These are phyloP conservation scores for Trifolium subterraneum DNA, from an alignment of 306 rosid genomes.

Conservation along the genomic window DNA sequence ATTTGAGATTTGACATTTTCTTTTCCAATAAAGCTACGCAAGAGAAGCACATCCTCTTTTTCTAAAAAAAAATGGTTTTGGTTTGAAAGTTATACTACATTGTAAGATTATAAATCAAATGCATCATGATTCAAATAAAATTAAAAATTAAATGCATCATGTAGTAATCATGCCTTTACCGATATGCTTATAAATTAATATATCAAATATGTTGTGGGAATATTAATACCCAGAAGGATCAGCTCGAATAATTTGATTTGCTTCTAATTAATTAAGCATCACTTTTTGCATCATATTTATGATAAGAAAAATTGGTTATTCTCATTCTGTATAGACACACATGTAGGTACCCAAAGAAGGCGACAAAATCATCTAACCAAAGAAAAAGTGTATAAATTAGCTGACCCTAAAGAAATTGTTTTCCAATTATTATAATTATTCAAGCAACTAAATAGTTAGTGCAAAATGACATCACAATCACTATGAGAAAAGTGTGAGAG, in stretches of 20 bases:
- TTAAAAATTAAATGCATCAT: slow-evolving; percentile 42
- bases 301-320: slow-evolving; percentile 43
- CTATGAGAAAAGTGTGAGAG: slow-evolving; percentile 28
- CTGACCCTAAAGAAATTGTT: slow-evolving; percentile 36
- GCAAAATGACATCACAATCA: slow-evolving; percentile 66
- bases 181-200: slow-evolving; percentile 10
- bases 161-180: slow-evolving; percentile 38
- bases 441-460: slow-evolving; percentile 45
- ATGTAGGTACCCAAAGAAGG: slow-evolving; percentile 51
- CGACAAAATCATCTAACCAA: slow-evolving; percentile 54
- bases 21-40: slow-evolving; percentile 25
- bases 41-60: background rate
- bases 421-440: slow-evolving; percentile 28
- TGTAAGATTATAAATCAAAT: slow-evolving; percentile 36
- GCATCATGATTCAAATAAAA: slow-evolving; percentile 16
- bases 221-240: slow-evolving; percentile 31
- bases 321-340: slow-evolving; percentile 40
- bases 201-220: slow-evolving; percentile 13
- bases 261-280: slow-evolving; percentile 4
- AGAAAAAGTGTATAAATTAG: slow-evolving; percentile 39
- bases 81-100: slow-evolving; percentile 32
- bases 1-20: slow-evolving; percentile 5
- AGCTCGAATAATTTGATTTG: slow-evolving; percentile 27
- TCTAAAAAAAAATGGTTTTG: background rate
- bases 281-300: slow-evolving; percentile 46